Conservation (phyloP, 164 flowering plant species). For the Macadamia tetraphylla region DNA sequence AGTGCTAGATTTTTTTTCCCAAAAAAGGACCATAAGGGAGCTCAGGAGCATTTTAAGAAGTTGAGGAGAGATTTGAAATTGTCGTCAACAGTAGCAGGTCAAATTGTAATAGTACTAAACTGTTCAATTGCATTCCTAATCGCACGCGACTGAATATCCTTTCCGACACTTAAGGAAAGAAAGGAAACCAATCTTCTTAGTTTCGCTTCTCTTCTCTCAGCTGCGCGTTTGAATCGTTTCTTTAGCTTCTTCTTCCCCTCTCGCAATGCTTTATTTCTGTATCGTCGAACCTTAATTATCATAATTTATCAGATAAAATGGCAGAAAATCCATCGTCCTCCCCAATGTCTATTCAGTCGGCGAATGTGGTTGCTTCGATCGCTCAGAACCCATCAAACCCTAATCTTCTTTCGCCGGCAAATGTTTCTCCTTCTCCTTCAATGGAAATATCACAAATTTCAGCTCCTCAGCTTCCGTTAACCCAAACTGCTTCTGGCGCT, state of each 20-base stretch:
- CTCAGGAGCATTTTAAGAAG: no score
- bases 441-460: constrained; percentile 39
- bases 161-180: no score
- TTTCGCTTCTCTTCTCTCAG: no score
- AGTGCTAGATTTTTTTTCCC: no score
- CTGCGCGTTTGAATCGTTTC: not conserved
- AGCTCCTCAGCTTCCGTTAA: constrained; percentile 30
- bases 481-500: constrained; percentile 2
- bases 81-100: no score
- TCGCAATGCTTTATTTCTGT: not conserved
- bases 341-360: constrained; percentile 17
- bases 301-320: constrained; percentile 5
- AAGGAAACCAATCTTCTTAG: no score
- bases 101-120: no score
- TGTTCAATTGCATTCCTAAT: no score
- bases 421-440: constrained; percentile 23
- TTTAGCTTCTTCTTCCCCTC: no score
- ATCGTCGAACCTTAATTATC: not conserved
- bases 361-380: constrained; percentile 13
- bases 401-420: constrained; percentile 18
- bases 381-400: constrained; percentile 15
- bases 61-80: no score
- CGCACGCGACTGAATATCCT: no score
- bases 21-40: no score
- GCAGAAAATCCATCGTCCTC: constrained; percentile 21